Conservation (phyloP, 768 basidiomycete species). For the Mycena indigotica region DNA sequence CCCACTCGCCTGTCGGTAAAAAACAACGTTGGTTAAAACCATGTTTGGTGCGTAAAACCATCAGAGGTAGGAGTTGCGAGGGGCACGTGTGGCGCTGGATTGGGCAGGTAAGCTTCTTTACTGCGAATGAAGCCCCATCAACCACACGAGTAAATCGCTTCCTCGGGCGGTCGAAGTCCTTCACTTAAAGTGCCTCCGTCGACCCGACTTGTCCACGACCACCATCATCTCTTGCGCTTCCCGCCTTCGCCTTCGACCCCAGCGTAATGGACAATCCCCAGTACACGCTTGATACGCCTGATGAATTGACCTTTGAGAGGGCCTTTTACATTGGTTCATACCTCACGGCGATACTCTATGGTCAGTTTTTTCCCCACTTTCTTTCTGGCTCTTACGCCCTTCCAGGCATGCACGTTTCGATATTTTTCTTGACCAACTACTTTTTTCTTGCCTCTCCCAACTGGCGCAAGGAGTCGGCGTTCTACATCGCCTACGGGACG, state of each 20-base stretch:
- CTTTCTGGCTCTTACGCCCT: conserved; percentile 6
- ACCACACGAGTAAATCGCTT: conserved; percentile 3
- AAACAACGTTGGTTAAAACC: neutral
- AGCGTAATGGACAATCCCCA: conserved; percentile 19
- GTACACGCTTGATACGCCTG: conserved; percentile 11
- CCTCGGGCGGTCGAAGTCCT: conserved; percentile 9
- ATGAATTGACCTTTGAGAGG: conserved; percentile 19
- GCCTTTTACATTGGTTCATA: conserved; percentile 29
- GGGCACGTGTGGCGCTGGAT: neutral
- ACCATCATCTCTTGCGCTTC: neutral
- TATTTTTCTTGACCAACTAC: conserved; percentile 28
- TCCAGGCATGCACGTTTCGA: conserved; percentile 27
- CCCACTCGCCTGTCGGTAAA: neutral
- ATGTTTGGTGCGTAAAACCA: neutral
- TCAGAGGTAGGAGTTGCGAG: neutral
- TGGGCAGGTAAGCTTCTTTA: neutral
- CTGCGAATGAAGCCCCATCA: neutral
- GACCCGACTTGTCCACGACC: conserved; percentile 8
- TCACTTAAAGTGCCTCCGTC: conserved; percentile 19
- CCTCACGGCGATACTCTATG: conserved; percentile 30
- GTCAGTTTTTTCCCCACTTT: conserved; percentile 12
- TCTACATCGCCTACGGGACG: conserved; percentile 27
- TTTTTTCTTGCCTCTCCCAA: conserved; percentile 18
- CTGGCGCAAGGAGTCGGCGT: conserved; percentile 20
- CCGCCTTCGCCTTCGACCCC: conserved; percentile 4